Evolutionary conservation across 345 rosid species (phyloP).

Genomic region (Rhizophora apiculata): DNA sequence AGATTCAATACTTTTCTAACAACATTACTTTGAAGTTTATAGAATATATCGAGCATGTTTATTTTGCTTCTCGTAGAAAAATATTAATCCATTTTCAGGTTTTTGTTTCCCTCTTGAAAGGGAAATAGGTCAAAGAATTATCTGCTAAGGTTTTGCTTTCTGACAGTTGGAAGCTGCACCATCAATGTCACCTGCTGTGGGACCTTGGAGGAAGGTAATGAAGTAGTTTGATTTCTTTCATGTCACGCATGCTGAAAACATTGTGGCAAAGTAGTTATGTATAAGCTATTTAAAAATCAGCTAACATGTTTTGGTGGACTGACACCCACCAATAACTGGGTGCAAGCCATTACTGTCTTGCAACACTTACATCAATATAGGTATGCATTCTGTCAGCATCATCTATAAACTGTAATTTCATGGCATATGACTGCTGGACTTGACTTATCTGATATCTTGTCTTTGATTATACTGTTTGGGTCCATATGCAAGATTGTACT

Average conservation of each 20-base stretch:
- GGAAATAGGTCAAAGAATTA: neutral
- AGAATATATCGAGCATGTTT: neutral
- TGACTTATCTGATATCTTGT: too few relatives aligned
- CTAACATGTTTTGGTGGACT: too few relatives aligned
- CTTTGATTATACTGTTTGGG: too few relatives aligned
- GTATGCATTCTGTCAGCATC: too few relatives aligned
- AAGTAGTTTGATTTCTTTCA: neutral
- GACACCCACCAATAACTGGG: too few relatives aligned
- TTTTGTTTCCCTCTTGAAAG: neutral
- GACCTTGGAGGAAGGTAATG: conserved; percentile 96
- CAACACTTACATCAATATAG: too few relatives aligned
- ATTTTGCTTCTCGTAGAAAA: neutral
- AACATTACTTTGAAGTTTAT: neutral
- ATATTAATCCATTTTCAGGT: neutral
- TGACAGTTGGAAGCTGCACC: conserved; percentile 55
- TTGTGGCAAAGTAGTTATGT: too few relatives aligned
- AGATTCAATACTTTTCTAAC: neutral
- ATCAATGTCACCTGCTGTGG: conserved; percentile 68
- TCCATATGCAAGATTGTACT: too few relatives aligned
- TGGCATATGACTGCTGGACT: too few relatives aligned
- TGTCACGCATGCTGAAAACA: neutral
- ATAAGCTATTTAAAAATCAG: too few relatives aligned
- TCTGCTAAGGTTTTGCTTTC: conserved; percentile 16
- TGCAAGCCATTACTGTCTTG: too few relatives aligned
- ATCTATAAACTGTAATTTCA: too few relatives aligned